Evolutionary conservation across 176 grass and related monocot species (phyloP), one percentile per base, ranked within the genome.

Genomic region (Pharus latifolius): DNA sequence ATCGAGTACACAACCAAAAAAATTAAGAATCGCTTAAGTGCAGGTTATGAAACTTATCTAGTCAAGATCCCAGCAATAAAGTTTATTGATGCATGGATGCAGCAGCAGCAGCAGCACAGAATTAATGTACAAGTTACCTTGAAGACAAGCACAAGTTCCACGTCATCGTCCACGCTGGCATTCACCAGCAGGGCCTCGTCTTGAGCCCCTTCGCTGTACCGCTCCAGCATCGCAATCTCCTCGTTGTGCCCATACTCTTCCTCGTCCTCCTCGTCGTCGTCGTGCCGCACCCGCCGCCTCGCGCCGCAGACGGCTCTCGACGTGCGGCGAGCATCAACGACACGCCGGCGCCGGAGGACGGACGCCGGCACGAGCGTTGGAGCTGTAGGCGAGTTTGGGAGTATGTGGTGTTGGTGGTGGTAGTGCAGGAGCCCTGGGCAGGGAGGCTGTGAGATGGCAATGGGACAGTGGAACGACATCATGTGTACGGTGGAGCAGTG

Each of bases 151-250:
- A 88, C 84, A 7, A 75, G 18, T 71, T 85, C 75, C 31, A 83
- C 76, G 20, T 91, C 63, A 28, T 67, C 82, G 18, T 94, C 95
- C 11, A 94, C 84, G 1, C 22, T 83, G 34, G 87, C 95, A 7
- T 76, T 84, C 47, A 99, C 82, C 8, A 99, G 38, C 12, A 94
- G 59, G 0, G 90, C 95, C 66, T 88, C 60, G 72, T 76, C 65
- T 62, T 79, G 84, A n/a, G 74, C 63, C 0, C 46, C 82, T 52
- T 85, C 81, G 40, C 84, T 93, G 70, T 88, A 91, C 34, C 67
- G 18, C 74, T 98, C 95, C 54, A 98, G 45, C 90, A 72, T 72
- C 41, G 79, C 82, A 46, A 94, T 78, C 68, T 99, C 95, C 67
- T 52, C 51, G 46, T 99, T 88, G 80, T 88, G 79, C 12, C 87